Percentiles rank a stretch among this genome's conserved stretches.
Evolutionary conservation across 768 basidiomycete species (phyloP).

Genomic region (Baorangia bicolor): DNA sequence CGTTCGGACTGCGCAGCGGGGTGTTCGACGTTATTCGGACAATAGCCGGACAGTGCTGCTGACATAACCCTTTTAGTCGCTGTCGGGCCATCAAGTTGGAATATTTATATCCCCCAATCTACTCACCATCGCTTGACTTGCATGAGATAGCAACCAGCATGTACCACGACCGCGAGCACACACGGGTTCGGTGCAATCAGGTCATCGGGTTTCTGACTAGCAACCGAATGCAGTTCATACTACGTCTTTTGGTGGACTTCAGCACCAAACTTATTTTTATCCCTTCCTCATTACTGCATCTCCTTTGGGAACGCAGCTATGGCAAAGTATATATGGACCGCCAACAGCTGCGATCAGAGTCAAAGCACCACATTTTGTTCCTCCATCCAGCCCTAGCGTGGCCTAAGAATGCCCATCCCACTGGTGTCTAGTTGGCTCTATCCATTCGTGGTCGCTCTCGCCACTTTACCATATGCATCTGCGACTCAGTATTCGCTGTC

Average conservation of each 20-base stretch:
- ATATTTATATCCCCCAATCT: too few relatives aligned
- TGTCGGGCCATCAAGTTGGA: too few relatives aligned
- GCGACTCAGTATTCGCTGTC: constrained; percentile 49
- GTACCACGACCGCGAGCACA: neutral
- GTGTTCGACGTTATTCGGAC: too few relatives aligned
- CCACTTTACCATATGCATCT: constrained; percentile 9
- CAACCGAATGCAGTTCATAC: neutral
- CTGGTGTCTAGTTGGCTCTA: neutral
- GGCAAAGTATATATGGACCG: constrained; percentile 10
- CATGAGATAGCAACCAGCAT: too few relatives aligned
- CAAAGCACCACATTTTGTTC: neutral
- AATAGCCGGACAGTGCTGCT: too few relatives aligned
- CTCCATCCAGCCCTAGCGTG: neutral
- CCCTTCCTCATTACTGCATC: neutral
- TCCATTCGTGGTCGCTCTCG: constrained; percentile 7
- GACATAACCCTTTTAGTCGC: too few relatives aligned
- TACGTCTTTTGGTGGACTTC: neutral
- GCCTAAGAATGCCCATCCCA: constrained; percentile 7
- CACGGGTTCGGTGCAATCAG: neutral
- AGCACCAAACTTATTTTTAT: neutral
- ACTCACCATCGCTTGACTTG: neutral
- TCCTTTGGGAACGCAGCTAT: neutral
- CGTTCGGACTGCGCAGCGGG: too few relatives aligned
- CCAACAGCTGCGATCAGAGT: neutral
- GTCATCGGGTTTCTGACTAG: neutral